A percentile compares a stretch with the other conserved stretches of the same genome.
These are phyloP conservation scores for Aspergillus fijiensis DNA, from an alignment of 2,329 filamentous ascomycete species.

Conservation along the genomic window DNA sequence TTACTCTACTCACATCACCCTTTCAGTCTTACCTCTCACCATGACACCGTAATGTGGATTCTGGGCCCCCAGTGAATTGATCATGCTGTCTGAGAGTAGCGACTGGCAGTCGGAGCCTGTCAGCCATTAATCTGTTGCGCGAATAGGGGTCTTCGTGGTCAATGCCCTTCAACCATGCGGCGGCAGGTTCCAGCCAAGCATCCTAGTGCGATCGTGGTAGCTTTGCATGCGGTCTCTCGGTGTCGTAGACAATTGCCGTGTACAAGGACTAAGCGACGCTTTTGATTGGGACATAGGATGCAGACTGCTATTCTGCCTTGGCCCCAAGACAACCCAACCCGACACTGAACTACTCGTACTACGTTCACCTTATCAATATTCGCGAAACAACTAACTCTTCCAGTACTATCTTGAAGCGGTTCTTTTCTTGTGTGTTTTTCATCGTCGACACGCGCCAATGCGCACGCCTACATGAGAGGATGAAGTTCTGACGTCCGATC, in stretches of 20 bases:
- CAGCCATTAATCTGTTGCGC: not conserved
- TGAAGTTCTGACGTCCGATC: not conserved
- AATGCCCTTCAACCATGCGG: not conserved
- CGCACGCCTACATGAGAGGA: not conserved
- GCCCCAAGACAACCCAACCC: not conserved
- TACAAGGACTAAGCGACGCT: not conserved
- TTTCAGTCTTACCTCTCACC: no score
- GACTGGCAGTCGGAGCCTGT: no score
- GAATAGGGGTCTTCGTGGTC: not conserved
- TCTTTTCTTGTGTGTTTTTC: no score
- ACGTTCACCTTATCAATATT: no score
- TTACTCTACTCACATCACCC: not conserved
- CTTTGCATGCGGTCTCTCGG: not conserved
- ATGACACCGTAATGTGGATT: not conserved
- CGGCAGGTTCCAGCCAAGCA: not conserved
- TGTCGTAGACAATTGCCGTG: not conserved
- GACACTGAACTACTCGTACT: not conserved
- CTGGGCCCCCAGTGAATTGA: not conserved
- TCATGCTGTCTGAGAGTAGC: no score
- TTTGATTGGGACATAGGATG: not conserved
- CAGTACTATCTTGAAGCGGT: no score
- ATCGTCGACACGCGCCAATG: not conserved
- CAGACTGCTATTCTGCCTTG: not conserved
- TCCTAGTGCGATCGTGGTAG: not conserved
- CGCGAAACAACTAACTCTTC: no score